These are phyloP conservation scores for Brassica balearica DNA, from an alignment of 441 rosid genomes.

Conservation along the genomic window DNA sequence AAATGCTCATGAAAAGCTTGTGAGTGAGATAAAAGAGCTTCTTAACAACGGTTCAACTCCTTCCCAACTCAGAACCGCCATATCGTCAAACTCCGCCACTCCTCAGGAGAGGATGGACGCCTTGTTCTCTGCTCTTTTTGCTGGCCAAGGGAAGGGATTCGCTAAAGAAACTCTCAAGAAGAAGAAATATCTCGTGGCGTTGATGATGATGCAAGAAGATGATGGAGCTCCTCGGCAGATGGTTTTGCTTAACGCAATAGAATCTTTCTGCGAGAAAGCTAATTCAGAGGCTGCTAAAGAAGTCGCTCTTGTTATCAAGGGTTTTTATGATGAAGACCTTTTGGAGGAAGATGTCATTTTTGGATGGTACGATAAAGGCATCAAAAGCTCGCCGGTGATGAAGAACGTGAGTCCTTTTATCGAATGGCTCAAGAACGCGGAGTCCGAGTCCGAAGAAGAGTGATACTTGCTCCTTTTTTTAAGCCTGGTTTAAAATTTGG, in stretches of 20 bases:
- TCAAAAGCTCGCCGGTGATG: conserved; percentile 54
- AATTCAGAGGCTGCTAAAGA: conserved; percentile 52
- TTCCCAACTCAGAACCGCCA: conserved; percentile 42
- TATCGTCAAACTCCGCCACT: conserved; percentile 50
- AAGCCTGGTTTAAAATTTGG: not conserved
- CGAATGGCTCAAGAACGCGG: conserved; percentile 73
- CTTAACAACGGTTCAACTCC: conserved; percentile 50
- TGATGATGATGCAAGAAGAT: conserved; percentile 47
- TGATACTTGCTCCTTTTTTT: conserved; percentile 25
- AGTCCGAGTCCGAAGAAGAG: conserved; percentile 68
- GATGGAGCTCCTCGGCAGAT: conserved; percentile 46
- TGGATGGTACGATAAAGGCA: conserved; percentile 58
- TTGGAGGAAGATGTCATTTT: conserved; percentile 61
- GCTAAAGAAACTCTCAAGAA: conserved; percentile 55
- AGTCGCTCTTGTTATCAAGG: conserved; percentile 60
- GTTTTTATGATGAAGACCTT: conserved; percentile 60
- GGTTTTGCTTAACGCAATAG: conserved; percentile 56
- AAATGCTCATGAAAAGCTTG: conserved; percentile 42
- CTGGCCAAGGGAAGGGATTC: conserved; percentile 58
- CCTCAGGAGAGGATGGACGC: conserved; percentile 57
- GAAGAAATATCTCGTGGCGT: conserved; percentile 53
- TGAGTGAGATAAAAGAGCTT: conserved; percentile 54
- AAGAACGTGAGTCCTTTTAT: conserved; percentile 61
- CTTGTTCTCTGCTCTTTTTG: conserved; percentile 55
- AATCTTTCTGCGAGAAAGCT: conserved; percentile 49